Conservation (phyloP, 441 rosid genomes). For the Bruguiera hainesii region DNA sequence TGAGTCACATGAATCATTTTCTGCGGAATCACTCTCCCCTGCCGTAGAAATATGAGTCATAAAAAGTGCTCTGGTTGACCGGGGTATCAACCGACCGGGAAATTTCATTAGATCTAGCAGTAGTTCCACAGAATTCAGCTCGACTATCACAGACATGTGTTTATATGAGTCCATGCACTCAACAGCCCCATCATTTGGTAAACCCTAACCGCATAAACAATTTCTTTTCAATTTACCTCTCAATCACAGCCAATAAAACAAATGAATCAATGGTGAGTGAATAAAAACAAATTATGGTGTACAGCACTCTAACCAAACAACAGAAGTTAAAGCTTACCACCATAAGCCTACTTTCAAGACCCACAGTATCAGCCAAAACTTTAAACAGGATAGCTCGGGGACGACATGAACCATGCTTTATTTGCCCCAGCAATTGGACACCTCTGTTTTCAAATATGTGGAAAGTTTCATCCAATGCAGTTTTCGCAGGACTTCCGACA, state of each 20-base stretch:
- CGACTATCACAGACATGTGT: slow-evolving; percentile 93
- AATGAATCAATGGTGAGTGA: too few relatives aligned
- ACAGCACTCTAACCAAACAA: neutral
- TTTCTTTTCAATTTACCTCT: neutral
- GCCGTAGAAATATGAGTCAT: slow-evolving; percentile 96
- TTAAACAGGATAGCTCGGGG: slow-evolving; percentile 95
- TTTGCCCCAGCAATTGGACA: slow-evolving; percentile 90
- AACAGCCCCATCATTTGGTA: slow-evolving; percentile 83
- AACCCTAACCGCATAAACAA: slow-evolving; percentile 47
- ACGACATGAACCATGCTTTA: slow-evolving; percentile 91
- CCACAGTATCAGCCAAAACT: slow-evolving; percentile 93
- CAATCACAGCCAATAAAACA: too few relatives aligned
- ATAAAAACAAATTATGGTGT: too few relatives aligned
- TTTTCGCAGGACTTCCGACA: slow-evolving; percentile 86
- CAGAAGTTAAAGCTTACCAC: slow-evolving; percentile 59
- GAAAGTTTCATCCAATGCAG: slow-evolving; percentile 70
- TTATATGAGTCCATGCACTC: slow-evolving; percentile 76
- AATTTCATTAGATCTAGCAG: slow-evolving; percentile 95
- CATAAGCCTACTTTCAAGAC: slow-evolving; percentile 91
- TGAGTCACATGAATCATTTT: slow-evolving; percentile 99
- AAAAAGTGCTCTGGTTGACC: slow-evolving; percentile 80
- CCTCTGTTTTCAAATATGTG: slow-evolving; percentile 67
- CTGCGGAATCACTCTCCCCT: slow-evolving; percentile 99
- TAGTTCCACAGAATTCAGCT: slow-evolving; percentile 85
- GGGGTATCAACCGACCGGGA: slow-evolving; percentile 93